Conservation (phyloP, 1,139 yeast genomes). For the Scheffersomyces insectosa region DNA sequence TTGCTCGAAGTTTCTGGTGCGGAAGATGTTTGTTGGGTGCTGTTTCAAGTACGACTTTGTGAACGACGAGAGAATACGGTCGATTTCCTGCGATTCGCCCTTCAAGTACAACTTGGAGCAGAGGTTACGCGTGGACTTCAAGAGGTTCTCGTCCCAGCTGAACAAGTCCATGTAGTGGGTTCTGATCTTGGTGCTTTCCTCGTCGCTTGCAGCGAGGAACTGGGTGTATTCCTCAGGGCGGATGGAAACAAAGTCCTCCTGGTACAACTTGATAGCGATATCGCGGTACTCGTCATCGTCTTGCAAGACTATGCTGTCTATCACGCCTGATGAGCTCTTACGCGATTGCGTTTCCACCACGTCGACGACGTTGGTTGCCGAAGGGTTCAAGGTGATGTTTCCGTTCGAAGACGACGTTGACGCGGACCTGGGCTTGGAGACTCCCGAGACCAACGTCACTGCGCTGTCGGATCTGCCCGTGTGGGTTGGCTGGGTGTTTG, state of each 20-base stretch:
- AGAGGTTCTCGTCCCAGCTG: slow-evolving; percentile 50
- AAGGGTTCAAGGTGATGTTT: too few relatives aligned
- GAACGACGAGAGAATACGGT: slow-evolving; percentile 68
- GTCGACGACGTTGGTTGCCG: too few relatives aligned
- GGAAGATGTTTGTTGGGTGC: slow-evolving; percentile 51
- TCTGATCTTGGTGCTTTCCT: slow-evolving; percentile 43
- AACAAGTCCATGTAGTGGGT: slow-evolving; percentile 49
- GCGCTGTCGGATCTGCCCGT: neutral
- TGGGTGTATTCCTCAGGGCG: slow-evolving; percentile 51
- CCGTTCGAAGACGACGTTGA: too few relatives aligned
- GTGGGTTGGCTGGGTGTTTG: neutral
- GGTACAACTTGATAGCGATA: slow-evolving; percentile 38
- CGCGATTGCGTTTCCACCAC: too few relatives aligned
- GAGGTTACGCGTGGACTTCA: slow-evolving; percentile 57
- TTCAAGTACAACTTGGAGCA: slow-evolving; percentile 69
- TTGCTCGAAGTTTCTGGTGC: slow-evolving; percentile 55
- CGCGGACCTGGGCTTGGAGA: too few relatives aligned
- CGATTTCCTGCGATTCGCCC: slow-evolving; percentile 86
- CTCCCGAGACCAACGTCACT: neutral
- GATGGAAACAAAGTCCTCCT: slow-evolving; percentile 44
- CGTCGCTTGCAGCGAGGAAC: slow-evolving; percentile 43
- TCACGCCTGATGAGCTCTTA: too few relatives aligned
- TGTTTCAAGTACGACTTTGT: slow-evolving; percentile 65
- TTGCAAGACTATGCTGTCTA: too few relatives aligned
- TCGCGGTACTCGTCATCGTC: slow-evolving; percentile 23